Percentiles rank a stretch among this genome's conserved stretches.
These are phyloP conservation scores for Trypanosoma vivax DNA, from an alignment of 208 protist species.

Conservation along the genomic window DNA sequence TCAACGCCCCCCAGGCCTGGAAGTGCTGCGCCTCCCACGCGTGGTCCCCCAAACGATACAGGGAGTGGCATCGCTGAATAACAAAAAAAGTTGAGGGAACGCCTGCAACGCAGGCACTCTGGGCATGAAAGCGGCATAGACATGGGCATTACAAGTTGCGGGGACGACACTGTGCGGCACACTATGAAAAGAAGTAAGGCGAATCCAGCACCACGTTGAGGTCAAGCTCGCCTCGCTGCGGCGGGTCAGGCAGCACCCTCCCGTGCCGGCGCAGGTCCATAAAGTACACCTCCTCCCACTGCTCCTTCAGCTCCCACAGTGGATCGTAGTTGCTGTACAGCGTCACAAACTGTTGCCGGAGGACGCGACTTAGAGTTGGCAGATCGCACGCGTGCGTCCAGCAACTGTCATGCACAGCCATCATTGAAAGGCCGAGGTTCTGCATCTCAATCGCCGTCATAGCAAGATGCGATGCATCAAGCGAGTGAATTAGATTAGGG, in stretches of 20 bases:
- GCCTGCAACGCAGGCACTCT: background rate
- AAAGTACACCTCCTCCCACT: slow-evolving; percentile 89
- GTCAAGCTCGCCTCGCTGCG: slow-evolving; percentile 79
- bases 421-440: slow-evolving; percentile 80
- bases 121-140: background rate
- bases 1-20: no score
- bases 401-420: slow-evolving; percentile 98
- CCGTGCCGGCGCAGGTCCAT: slow-evolving; percentile 81
- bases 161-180: background rate
- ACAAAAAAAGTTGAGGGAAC: no score
- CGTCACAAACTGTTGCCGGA: slow-evolving; percentile 95
- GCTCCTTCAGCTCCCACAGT: slow-evolving; percentile 88
- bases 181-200: slow-evolving; percentile 90
- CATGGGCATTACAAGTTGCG: background rate
- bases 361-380: slow-evolving; percentile 85
- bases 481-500: slow-evolving; percentile 98
- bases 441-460: slow-evolving; percentile 95
- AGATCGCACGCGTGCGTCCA: slow-evolving; percentile 96
- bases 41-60: no score
- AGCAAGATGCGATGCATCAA: slow-evolving; percentile 97
- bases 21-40: no score
- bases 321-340: slow-evolving; percentile 92
- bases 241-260: slow-evolving; percentile 78
- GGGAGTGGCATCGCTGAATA: no score
- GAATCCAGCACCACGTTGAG: slow-evolving; percentile 82